phyloP scores from a whole-genome alignment of 306 rosid species.

The Cicer judaicum region DNA sequence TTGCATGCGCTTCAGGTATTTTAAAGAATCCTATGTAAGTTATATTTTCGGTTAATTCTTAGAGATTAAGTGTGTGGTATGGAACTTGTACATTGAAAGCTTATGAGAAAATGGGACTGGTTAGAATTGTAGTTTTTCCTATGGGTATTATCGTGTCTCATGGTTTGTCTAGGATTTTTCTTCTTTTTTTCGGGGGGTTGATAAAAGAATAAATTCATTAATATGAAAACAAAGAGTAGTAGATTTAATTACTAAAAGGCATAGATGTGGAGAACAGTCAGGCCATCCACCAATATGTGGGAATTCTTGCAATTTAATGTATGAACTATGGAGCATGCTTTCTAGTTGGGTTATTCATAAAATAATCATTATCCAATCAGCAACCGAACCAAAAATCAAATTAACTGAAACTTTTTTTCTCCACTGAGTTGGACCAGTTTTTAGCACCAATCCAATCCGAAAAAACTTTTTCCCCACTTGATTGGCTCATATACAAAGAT shows the following conservation, averaged over 20 bases:
- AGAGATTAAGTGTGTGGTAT: slow-evolving; percentile 14
- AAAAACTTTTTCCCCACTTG: neutral
- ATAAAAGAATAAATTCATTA: too few relatives aligned
- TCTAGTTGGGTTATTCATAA: neutral
- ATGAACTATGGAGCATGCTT: slow-evolving; percentile 4
- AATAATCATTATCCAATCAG: neutral
- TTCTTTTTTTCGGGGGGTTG: too few relatives aligned
- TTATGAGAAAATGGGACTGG: slow-evolving; percentile 12
- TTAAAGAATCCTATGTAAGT: slow-evolving; percentile 2
- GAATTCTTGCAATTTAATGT: neutral
- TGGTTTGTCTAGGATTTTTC: too few relatives aligned
- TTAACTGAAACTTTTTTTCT: neutral
- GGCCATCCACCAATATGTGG: neutral
- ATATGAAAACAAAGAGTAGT: too few relatives aligned
- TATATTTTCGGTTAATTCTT: neutral
- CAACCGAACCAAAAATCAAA: neutral
- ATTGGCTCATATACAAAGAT: slow-evolving; percentile 19
- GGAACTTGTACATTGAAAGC: slow-evolving; percentile 17
- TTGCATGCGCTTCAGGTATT: slow-evolving; percentile 96
- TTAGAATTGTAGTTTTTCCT: slow-evolving; percentile 26
- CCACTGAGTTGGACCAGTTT: neutral
- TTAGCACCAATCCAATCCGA: neutral
- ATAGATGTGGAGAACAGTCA: neutral
- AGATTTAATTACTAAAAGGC: too few relatives aligned
- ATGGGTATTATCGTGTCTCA: slow-evolving; percentile 5